Evolutionary conservation across 192 early-diverging fungal genomes (phyloP).

Genomic region (Podila verticillata): DNA sequence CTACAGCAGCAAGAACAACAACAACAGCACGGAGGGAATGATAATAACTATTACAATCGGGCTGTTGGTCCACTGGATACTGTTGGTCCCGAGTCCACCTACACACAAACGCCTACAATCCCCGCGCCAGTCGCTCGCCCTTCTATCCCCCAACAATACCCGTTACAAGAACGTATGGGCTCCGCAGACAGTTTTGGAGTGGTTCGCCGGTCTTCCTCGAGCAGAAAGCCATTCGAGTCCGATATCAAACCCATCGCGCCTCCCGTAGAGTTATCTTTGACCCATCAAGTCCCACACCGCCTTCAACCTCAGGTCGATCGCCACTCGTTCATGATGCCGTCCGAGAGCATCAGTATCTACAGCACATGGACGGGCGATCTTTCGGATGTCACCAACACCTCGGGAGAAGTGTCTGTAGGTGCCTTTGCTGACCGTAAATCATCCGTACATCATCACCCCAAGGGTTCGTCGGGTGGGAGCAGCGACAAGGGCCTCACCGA

Average conservation of each 20-base stretch:
- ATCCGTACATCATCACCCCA: not conserved
- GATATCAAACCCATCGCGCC: not conserved
- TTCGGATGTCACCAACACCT: slow-evolving; percentile 45
- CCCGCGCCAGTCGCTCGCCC: not conserved
- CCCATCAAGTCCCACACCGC: not conserved
- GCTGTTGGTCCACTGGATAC: not conserved
- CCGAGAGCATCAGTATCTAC: slow-evolving; percentile 25
- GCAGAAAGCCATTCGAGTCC: not conserved
- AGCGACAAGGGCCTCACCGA: not conserved
- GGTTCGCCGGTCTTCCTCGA: slow-evolving; percentile 12
- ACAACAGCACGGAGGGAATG: not conserved
- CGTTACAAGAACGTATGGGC: slow-evolving; percentile 20
- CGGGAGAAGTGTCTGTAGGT: slow-evolving; percentile 42
- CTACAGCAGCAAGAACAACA: not conserved
- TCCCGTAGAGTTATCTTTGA: not conserved
- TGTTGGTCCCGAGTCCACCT: not conserved
- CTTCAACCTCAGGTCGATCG: slow-evolving; percentile 17
- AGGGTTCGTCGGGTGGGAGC: slow-evolving; percentile 2
- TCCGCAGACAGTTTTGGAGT: slow-evolving; percentile 48
- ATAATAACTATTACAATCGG: not conserved
- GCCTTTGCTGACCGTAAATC: slow-evolving; percentile 41
- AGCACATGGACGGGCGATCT: slow-evolving; percentile 46
- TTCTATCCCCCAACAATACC: not conserved
- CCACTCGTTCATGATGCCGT: slow-evolving; percentile 48
- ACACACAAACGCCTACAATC: not conserved